These are phyloP conservation scores for Lactarius psammicola DNA, from an alignment of 768 basidiomycete species.

Conservation along the genomic window DNA sequence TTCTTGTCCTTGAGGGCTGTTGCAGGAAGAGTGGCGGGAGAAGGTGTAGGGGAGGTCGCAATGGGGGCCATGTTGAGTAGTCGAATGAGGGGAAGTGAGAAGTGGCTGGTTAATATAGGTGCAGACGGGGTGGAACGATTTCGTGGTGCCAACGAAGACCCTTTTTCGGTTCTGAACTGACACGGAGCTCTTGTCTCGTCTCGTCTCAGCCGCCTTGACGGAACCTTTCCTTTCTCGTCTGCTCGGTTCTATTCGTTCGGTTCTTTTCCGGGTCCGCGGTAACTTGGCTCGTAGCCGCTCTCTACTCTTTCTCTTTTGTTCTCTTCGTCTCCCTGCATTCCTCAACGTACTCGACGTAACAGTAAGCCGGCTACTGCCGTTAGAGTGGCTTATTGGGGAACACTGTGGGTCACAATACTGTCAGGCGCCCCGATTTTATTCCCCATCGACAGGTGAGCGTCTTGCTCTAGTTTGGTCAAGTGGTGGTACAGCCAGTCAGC, in stretches of 20 bases:
- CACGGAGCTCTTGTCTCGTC: neutral
- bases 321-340: neutral
- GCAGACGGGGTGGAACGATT: neutral
- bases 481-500: too few relatives aligned
- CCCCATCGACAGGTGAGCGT: too few relatives aligned
- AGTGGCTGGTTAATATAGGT: neutral
- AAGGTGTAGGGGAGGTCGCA: constrained; percentile 12
- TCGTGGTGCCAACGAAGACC: neutral
- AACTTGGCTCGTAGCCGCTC: neutral
- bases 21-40: neutral
- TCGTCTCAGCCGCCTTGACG: neutral
- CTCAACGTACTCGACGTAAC: too few relatives aligned
- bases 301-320: neutral
- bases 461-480: too few relatives aligned
- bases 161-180: too few relatives aligned
- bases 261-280: neutral
- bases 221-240: neutral
- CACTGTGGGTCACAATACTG: too few relatives aligned
- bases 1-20: constrained; percentile 14
- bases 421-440: too few relatives aligned
- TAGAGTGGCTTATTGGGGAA: neutral
- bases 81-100: neutral
- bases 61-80: constrained; percentile 16
- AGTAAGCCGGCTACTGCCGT: neutral
- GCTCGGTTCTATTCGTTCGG: too few relatives aligned